Percentiles rank a stretch among this genome's conserved stretches.
These are phyloP conservation scores for Grosmannia huntii DNA, from an alignment of 2,329 filamentous ascomycete genomes.

Conservation along the genomic window DNA sequence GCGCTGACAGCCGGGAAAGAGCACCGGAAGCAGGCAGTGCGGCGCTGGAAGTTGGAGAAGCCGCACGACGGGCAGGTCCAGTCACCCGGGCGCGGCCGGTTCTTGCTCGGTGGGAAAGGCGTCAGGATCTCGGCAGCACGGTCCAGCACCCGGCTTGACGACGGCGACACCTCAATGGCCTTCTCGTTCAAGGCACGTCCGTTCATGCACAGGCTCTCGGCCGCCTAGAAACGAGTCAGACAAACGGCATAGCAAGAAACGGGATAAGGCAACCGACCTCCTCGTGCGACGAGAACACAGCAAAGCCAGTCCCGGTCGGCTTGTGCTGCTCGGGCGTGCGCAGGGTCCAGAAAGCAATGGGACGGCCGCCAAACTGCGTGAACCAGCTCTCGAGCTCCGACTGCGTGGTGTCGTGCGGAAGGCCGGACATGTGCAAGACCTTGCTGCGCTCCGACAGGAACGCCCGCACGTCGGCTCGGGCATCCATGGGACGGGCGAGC, in stretches of 20 bases:
- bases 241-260: no score
- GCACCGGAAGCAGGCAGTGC: conserved; percentile 96
- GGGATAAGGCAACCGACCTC: conserved; percentile 62
- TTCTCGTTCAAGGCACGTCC: conserved; percentile 96
- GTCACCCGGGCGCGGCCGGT: conserved; percentile 89
- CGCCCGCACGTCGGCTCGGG: conserved; percentile 86
- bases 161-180: conserved; percentile 96
- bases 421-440: conserved; percentile 92
- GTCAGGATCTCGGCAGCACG: conserved; percentile 91
- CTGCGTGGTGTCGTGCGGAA: conserved; percentile 96
- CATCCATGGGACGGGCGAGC: conserved; percentile 89
- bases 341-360: conserved; percentile 98
- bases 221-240: conserved; percentile 48
- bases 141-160: conserved; percentile 91
- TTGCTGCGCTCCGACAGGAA: conserved; percentile 96
- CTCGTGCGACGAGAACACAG: conserved; percentile 97
- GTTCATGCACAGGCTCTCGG: conserved; percentile 98
- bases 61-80: conserved; percentile 99
- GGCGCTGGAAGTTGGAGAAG: conserved; percentile 98
- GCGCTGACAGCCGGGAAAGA: conserved; percentile 92
- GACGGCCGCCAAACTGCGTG: conserved; percentile 92
- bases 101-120: conserved; percentile 96
- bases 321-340: conserved; percentile 98
- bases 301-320: conserved; percentile 96
- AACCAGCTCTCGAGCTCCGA: conserved; percentile 99